phyloP scores from a whole-genome alignment of 441 rosid species.

The Dalechampia spathulata region DNA sequence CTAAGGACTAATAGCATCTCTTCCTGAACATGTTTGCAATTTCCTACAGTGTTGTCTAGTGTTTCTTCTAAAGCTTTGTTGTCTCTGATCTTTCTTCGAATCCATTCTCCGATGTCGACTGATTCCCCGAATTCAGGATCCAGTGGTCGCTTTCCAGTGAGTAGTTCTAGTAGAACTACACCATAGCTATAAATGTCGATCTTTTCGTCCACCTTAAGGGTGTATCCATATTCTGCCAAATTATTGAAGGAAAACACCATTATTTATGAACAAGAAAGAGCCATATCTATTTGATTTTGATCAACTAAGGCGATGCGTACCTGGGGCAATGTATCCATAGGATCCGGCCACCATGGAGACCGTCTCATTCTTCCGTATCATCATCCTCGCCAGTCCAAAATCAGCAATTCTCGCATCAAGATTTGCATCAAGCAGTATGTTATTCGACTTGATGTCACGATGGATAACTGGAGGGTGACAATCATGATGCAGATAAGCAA shows the following conservation, averaged over 20 bases:
- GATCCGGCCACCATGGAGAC: slow-evolving; percentile 96
- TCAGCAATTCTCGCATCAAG: slow-evolving; percentile 96
- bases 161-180: slow-evolving; percentile 63
- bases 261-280: too few relatives aligned
- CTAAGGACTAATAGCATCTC: slow-evolving; percentile 87
- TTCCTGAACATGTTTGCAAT: slow-evolving; percentile 77
- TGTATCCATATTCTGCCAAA: slow-evolving; percentile 73
- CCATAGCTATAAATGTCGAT: slow-evolving; percentile 82
- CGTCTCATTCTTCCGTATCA: slow-evolving; percentile 78
- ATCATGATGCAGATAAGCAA: slow-evolving; percentile 92
- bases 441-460: slow-evolving; percentile 89
- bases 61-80: slow-evolving; percentile 53
- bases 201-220: slow-evolving; percentile 80
- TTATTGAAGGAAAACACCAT: not conserved
- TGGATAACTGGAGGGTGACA: slow-evolving; percentile 88
- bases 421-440: slow-evolving; percentile 78
- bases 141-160: slow-evolving; percentile 56
- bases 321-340: slow-evolving; percentile 96
- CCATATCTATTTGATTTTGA: too few relatives aligned
- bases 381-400: slow-evolving; percentile 90
- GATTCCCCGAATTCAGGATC: slow-evolving; percentile 68
- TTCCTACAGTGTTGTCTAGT: slow-evolving; percentile 62
- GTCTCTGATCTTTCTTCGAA: slow-evolving; percentile 54
- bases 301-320: too few relatives aligned
- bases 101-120: slow-evolving; percentile 54